Percentiles rank a stretch among this genome's conserved stretches.
Evolutionary conservation across 2,329 filamentous ascomycete species (phyloP).

Genomic region (Penicillium griseofulvum): DNA sequence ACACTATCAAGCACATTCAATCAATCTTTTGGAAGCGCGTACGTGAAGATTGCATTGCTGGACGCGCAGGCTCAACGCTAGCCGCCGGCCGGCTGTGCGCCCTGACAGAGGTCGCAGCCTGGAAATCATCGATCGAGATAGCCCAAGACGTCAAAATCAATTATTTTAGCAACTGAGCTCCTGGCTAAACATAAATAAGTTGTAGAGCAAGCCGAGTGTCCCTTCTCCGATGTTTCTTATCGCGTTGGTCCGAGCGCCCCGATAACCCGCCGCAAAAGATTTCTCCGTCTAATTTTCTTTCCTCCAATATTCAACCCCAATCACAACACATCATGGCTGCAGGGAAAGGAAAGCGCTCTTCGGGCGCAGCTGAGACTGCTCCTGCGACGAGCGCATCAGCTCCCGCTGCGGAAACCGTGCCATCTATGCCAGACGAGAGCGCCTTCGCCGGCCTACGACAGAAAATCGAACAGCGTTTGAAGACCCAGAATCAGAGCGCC

Average conservation of each 20-base stretch:
- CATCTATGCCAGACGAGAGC: constrained; percentile 37
- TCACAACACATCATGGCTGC: constrained; percentile 35
- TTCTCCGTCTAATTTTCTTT: constrained; percentile 28
- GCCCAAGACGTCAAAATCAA: background rate
- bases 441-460: constrained; percentile 43
- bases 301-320: constrained; percentile 13
- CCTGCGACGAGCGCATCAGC: constrained; percentile 15
- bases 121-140: constrained; percentile 25
- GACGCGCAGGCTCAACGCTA: constrained; percentile 15
- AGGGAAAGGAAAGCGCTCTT: constrained; percentile 37
- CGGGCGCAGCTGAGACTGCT: constrained; percentile 21
- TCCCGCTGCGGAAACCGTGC: constrained; percentile 20
- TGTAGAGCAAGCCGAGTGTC: constrained; percentile 8
- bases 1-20: constrained; percentile 1
- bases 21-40: constrained; percentile 15
- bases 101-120: constrained; percentile 24
- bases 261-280: constrained; percentile 29
- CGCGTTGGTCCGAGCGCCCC: constrained; percentile 25
- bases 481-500: constrained; percentile 33
- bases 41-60: constrained; percentile 41
- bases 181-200: constrained; percentile 3
- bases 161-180: background rate
- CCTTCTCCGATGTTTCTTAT: constrained; percentile 21
- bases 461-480: constrained; percentile 43
- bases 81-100: constrained; percentile 21